Percentiles rank a stretch among this genome's conserved stretches.
Evolutionary conservation across 2,329 filamentous ascomycete species (phyloP).

Genomic region (Scedosporium boydii): DNA sequence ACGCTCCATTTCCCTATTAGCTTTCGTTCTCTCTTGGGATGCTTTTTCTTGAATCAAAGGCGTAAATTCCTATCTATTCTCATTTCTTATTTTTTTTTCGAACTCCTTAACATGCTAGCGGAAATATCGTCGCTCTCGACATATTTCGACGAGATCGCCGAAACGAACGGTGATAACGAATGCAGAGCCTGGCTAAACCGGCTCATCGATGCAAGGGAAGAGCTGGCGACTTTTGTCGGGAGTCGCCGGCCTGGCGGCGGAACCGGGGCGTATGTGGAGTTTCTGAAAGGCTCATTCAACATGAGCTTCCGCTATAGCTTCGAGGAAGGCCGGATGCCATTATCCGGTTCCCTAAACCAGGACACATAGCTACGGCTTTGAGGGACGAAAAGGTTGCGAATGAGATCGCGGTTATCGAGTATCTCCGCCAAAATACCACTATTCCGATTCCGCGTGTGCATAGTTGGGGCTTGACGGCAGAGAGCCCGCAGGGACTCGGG

Average conservation of each 20-base stretch:
- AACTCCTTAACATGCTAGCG: background rate
- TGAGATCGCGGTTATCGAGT: conserved; percentile 18
- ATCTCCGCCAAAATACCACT: conserved; percentile 17
- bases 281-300: conserved; percentile 20
- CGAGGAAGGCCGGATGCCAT: conserved; percentile 13
- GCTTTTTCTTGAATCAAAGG: background rate
- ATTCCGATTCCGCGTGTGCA: conserved; percentile 20
- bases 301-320: conserved; percentile 16
- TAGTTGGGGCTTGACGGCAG: conserved; percentile 17
- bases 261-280: conserved; percentile 13
- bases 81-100: background rate
- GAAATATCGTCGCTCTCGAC: conserved; percentile 10
- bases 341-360: conserved; percentile 18
- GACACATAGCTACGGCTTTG: conserved; percentile 12
- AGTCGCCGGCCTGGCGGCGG: conserved; percentile 10
- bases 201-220: conserved; percentile 13
- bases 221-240: conserved; percentile 14
- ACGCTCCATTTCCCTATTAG: no score
- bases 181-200: conserved; percentile 12
- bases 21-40: background rate
- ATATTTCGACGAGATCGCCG: conserved; percentile 13
- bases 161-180: conserved; percentile 15
- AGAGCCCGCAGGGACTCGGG: conserved; percentile 20
- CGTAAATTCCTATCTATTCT: background rate
- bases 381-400: conserved; percentile 23